Evolutionary conservation across 2,329 filamentous ascomycete genomes (phyloP).

Genomic region (Trichoderma gracile): DNA sequence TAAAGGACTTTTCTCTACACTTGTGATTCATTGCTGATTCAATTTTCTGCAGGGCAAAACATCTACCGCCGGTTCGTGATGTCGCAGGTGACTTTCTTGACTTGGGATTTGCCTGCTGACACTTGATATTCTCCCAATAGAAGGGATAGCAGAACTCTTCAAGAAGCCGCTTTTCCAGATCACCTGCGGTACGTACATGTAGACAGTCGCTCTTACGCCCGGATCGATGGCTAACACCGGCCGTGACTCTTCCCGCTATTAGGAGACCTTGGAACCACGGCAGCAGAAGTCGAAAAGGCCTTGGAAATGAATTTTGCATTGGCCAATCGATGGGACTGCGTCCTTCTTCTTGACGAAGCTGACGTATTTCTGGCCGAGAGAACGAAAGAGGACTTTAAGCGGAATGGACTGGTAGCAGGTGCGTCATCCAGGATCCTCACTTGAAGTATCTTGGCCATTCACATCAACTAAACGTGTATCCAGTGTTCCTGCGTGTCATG

Average conservation of each 20-base stretch:
- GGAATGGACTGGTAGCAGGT: conserved; percentile 40
- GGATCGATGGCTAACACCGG: neutral
- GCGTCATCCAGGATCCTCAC: neutral
- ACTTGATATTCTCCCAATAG: neutral
- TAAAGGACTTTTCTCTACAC: too few species aligned
- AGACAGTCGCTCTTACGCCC: rapidly evolving
- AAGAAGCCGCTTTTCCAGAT: conserved; percentile 33
- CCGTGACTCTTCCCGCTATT: conserved; percentile 29
- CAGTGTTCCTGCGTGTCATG: conserved; percentile 41
- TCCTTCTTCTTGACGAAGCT: conserved; percentile 35
- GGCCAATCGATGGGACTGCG: conserved; percentile 33
- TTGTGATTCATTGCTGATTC: too few species aligned
- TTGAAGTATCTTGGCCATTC: neutral
- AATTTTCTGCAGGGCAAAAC: conserved; percentile 34
- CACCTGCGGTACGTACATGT: conserved; percentile 27
- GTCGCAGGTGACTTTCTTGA: neutral
- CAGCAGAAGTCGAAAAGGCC: conserved; percentile 28
- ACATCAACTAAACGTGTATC: too few species aligned
- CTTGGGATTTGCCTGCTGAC: too few species aligned
- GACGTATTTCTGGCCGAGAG: conserved; percentile 34
- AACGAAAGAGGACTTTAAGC: conserved; percentile 28
- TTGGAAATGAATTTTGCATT: conserved; percentile 40
- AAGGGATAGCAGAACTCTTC: conserved; percentile 29
- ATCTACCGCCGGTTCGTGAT: conserved; percentile 31
- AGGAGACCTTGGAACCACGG: conserved; percentile 4